phyloP scores from a whole-genome alignment of 139 green algal genomes.

The Chlorella vulgaris region DNA sequence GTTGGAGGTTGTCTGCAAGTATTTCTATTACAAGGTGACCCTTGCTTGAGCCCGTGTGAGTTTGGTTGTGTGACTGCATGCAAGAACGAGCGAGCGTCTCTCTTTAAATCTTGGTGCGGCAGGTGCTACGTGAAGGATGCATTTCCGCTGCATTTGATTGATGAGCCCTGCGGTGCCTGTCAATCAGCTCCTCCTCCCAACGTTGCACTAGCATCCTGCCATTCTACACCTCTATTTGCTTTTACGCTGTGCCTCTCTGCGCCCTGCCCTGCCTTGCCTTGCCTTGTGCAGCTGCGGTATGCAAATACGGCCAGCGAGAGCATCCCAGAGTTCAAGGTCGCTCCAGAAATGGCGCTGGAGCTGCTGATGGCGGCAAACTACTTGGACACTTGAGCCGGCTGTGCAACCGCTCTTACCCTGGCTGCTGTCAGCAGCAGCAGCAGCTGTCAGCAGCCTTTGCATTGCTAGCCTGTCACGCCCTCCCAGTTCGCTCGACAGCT shows the following conservation, averaged over 20 bases:
- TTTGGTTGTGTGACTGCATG: no score
- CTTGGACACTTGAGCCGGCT: conserved; percentile 82
- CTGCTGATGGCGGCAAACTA: conserved; percentile 98
- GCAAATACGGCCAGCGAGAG: conserved; percentile 64
- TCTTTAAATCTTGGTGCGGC: no score
- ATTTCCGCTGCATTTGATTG: no score
- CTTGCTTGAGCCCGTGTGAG: no score
- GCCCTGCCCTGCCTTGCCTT: not conserved
- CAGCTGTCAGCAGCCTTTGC: no score
- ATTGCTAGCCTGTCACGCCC: no score
- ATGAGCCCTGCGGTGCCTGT: no score
- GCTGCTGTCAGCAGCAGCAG: not conserved
- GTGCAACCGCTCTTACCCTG: no score
- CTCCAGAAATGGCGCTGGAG: conserved; percentile 91
- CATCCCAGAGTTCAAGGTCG: conserved; percentile 95
- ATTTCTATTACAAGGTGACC: conserved; percentile 99
- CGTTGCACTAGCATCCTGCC: not conserved
- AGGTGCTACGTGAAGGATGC: no score
- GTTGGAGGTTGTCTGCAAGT: conserved; percentile 96
- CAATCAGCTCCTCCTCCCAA: not conserved
- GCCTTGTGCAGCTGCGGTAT: conserved; percentile 12
- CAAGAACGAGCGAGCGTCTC: no score
- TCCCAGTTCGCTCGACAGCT: no score
- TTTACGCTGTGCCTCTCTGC: not conserved
- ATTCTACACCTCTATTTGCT: not conserved